Evolutionary conservation across 768 basidiomycete genomes (phyloP), one percentile per base, ranked within the genome.

Genomic region (Tricholoma hemisulphureum): DNA sequence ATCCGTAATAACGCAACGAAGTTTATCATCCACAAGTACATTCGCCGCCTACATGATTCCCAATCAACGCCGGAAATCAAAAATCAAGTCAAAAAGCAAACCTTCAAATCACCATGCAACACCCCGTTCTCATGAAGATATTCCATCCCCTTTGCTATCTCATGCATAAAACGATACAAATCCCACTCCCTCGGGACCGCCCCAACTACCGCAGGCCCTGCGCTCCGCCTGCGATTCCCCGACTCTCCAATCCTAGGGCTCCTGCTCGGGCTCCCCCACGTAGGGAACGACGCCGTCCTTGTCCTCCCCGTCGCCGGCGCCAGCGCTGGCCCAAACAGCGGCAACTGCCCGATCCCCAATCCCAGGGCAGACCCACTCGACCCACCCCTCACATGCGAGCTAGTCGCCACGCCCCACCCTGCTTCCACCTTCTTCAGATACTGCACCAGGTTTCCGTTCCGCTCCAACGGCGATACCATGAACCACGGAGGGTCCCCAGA

Each of bases 21-120:
- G 77, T 2, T 77, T 70, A 59, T 90, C 84, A 62, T 88, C 83
- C n/a, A 95, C 83, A 2, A 94, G 80, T 16, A 93, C 82, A 66
- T 95, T 94, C 2, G 86, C 79, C 3, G 83, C 88, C 88, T 82
- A 46, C 6, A 48, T n/a, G n/a, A n/a, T n/a, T n/a, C 49, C 21
- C n/a, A 10, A 46, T 31, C 32, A 59, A 35, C 41, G 10, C 11
- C 26, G 51, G 41, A n/a, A 11, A n/a, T 20, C 54, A 24, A 24
- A 48, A 39, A 46, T 49, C 20, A 28, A 35, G 20, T 8, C 1
- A 39, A 9, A 28, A 37, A 8, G 66, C 75, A 55, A 34, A 87
- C 90, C 79, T 92, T 93, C 52, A 94, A 76, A 70, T 93, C 89
- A 1, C 91, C 92, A 66, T 95, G 92, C 60, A 91, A 66, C 2